Evolutionary conservation across 768 basidiomycete genomes (phyloP), one percentile per base, ranked within the genome.

Genomic region (Podaxis carcinomalis): DNA sequence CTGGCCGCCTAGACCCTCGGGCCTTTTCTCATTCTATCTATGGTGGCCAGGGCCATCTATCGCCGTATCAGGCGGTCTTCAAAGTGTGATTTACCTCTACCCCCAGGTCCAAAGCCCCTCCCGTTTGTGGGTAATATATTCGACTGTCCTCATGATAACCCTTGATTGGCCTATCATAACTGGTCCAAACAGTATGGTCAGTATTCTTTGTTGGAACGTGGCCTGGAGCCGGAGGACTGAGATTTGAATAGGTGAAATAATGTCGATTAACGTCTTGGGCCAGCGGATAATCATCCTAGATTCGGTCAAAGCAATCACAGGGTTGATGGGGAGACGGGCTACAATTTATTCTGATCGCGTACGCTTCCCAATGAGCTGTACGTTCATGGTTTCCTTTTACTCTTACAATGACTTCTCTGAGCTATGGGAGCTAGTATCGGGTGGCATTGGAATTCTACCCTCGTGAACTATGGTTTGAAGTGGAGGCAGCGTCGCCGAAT

Each of bases 81-180:
- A 25, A 44, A 44, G 19, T 19, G 7, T 2, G 19, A 9, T 10
- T 28, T 55, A 27, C 65, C 65, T 1, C 55, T 72, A 1, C 80
- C 78, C 5, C 71, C 73, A 4, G 75, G 79, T 1, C 79, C 80
- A 9, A 74, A 71, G 56, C 73, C 73, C 14, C 67, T 77, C 14
- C 79, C 80, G 2, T 54, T 81, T 13, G 35, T 81, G 19, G 80
- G 78, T 1, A 81, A 81, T 62, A 61, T 78, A 21, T 67, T 77
- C 1, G 75, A 79, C 46, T 73, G 78, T 72, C 79, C 80, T 6
- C 67, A 72, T 10, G 52, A 65, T 28, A 72, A 69, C 16, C 70
- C 72, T 9, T 80, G 78, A 77, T 56, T 77, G 63, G 67, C 70
- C 10, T 78, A 74, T 55, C 23, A 69, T 1, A 63, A 73, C 39